Evolutionary conservation across 768 basidiomycete species (phyloP).

Genomic region (Leucosporidium creatinivorum): DNA sequence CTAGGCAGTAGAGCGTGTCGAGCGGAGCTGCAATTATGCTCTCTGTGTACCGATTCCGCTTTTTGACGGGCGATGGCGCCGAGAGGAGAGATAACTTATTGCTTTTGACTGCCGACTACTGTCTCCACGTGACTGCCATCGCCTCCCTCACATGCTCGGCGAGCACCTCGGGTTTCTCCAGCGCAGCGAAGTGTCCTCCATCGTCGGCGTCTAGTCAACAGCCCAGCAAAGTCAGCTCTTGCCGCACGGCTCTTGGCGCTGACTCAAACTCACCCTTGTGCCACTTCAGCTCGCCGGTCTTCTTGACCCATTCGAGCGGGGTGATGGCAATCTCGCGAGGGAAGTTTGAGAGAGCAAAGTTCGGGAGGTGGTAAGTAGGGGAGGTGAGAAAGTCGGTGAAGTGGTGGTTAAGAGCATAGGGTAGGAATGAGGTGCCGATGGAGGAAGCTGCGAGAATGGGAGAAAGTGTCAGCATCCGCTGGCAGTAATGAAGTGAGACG

Average conservation of each 20-base stretch:
- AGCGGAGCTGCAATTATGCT: too few species aligned
- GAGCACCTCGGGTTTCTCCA: constrained; percentile 22
- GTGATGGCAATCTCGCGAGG: constrained; percentile 18
- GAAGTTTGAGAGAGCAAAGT: constrained; percentile 10
- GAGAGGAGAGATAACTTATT: too few species aligned
- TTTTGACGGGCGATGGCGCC: too few species aligned
- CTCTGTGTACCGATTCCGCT: too few species aligned
- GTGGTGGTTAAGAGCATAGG: constrained; percentile 26
- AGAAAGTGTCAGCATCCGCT: background rate
- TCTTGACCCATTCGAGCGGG: background rate
- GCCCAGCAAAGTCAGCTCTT: background rate
- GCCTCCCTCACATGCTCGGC: constrained; percentile 18
- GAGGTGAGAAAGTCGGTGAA: constrained; percentile 15
- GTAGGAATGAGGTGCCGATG: constrained; percentile 23
- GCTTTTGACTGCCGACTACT: too few species aligned
- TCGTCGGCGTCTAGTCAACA: constrained; percentile 9
- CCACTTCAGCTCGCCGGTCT: constrained; percentile 13
- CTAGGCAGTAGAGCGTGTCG: too few species aligned
- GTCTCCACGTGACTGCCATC: background rate
- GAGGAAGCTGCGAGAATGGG: background rate
- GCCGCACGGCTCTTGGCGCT: background rate
- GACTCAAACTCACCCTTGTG: constrained; percentile 7
- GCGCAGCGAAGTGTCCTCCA: constrained; percentile 24
- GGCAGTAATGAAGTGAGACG: background rate
- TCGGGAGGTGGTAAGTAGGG: constrained; percentile 11